These are phyloP conservation scores for Penicillium cosmopolitanum DNA, from an alignment of 495 filamentous ascomycete genomes.

Conservation along the genomic window DNA sequence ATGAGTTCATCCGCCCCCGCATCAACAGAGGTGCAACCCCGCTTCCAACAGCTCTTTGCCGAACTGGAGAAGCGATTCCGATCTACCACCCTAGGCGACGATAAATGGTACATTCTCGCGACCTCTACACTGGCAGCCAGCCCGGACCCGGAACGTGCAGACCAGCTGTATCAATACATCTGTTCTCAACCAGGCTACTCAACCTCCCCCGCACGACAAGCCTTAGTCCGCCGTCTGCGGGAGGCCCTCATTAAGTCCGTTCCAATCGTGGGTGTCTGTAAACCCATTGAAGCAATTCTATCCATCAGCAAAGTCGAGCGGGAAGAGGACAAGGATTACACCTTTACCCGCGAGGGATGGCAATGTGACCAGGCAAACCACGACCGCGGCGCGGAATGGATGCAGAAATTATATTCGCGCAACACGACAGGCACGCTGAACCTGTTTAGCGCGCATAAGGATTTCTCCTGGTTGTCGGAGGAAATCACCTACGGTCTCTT, in stretches of 20 bases:
- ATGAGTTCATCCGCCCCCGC: conserved; percentile 23
- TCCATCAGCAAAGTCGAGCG: conserved; percentile 51
- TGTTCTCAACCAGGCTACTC: conserved; percentile 43
- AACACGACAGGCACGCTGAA: conserved; percentile 43
- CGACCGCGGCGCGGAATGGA: conserved; percentile 47
- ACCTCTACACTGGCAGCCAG: conserved; percentile 48
- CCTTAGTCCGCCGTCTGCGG: conserved; percentile 53
- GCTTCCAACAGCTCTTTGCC: conserved; percentile 49
- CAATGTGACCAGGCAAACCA: conserved; percentile 51
- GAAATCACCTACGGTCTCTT: conserved; percentile 62
- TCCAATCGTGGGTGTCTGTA: conserved; percentile 56
- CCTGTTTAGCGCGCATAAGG: conserved; percentile 52
- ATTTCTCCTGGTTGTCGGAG: conserved; percentile 46
- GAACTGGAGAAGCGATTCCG: conserved; percentile 56
- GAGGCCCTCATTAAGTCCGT: conserved; percentile 57
- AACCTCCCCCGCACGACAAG: conserved; percentile 42
- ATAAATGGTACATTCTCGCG: conserved; percentile 62
- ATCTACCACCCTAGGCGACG: conserved; percentile 45
- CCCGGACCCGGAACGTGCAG: conserved; percentile 49
- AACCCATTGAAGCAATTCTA: conserved; percentile 54
- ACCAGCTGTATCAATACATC: conserved; percentile 55
- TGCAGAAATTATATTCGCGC: conserved; percentile 45
- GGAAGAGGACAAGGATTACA: conserved; percentile 56
- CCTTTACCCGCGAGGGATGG: conserved; percentile 46
- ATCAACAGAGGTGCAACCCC: conserved; percentile 31